Percentiles rank a stretch among this genome's conserved stretches.
phyloP scores from a whole-genome alignment of 1,139 yeast genomes.

The Geotrichum carabidarum region DNA sequence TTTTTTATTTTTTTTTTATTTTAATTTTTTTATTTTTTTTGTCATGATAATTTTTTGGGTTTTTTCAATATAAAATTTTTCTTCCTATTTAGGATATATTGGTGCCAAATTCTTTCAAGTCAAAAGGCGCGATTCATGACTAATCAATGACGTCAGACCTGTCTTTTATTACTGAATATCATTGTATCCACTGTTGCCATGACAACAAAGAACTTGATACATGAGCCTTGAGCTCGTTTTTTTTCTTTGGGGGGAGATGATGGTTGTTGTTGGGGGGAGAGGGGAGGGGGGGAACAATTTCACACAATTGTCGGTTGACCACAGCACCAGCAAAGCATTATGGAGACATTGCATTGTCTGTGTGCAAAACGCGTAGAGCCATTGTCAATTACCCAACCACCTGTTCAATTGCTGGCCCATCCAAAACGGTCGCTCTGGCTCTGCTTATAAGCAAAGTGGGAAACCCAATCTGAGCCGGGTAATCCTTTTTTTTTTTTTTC shows the following conservation, averaged over 20 bases:
- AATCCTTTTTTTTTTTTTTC: not conserved
- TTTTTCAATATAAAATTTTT: not conserved
- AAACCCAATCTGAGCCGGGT: not conserved
- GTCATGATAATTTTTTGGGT: not conserved
- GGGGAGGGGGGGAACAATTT: too few relatives aligned
- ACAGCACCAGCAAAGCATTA: too few relatives aligned
- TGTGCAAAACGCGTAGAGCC: too few relatives aligned
- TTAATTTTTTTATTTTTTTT: not conserved
- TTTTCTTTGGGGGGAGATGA: too few relatives aligned
- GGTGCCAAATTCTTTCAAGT: not conserved
- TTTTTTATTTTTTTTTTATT: not conserved
- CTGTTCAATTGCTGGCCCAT: too few relatives aligned
- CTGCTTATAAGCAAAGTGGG: not conserved
- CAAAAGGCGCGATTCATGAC: not conserved
- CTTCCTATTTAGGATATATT: not conserved
- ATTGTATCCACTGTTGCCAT: not conserved
- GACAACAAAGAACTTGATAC: too few relatives aligned
- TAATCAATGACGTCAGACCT: not conserved
- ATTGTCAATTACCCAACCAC: too few relatives aligned
- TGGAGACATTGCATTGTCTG: too few relatives aligned
- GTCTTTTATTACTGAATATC: not conserved
- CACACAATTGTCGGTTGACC: too few relatives aligned
- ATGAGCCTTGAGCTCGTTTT: too few relatives aligned
- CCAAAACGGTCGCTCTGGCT: too few relatives aligned
- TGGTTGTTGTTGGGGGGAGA: too few relatives aligned